Evolutionary conservation across 768 basidiomycete species (phyloP).

Genomic region (Termitomyces sp.): DNA sequence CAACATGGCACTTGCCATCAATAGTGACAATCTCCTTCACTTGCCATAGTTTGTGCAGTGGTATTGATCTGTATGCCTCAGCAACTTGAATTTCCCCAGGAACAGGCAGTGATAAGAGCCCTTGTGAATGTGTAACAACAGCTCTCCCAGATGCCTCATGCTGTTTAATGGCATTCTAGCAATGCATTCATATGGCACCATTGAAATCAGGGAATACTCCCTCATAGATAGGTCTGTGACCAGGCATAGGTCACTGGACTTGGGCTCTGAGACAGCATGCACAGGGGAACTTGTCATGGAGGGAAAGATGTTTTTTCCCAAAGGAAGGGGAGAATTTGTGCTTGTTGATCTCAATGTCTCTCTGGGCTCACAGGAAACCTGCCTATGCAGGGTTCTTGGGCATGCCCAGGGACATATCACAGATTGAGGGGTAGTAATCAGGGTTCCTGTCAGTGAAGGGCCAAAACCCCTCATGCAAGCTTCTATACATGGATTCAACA

Average conservation of each 20-base stretch:
- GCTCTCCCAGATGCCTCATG: background rate
- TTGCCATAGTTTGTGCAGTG: too few relatives aligned
- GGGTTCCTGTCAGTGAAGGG: background rate
- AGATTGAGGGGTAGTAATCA: background rate
- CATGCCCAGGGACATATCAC: background rate
- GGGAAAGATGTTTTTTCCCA: background rate
- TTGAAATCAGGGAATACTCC: background rate
- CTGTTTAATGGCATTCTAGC: background rate
- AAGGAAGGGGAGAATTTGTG: background rate
- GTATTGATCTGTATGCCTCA: background rate
- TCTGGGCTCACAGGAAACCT: background rate
- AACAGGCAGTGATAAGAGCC: background rate
- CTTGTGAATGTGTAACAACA: background rate
- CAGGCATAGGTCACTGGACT: background rate
- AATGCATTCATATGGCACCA: background rate
- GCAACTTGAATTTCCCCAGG: background rate
- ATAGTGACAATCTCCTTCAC: too few relatives aligned
- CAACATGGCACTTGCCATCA: too few relatives aligned
- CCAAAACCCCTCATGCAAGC: background rate
- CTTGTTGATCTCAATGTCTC: background rate
- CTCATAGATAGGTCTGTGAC: background rate
- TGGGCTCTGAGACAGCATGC: background rate
- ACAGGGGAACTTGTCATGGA: background rate
- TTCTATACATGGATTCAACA: too few relatives aligned
- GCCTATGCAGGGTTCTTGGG: background rate